Base-by-base conservation (phyloP, 371 early-diverging fungal species). In the Syncephalastrum racemosum region DNA sequence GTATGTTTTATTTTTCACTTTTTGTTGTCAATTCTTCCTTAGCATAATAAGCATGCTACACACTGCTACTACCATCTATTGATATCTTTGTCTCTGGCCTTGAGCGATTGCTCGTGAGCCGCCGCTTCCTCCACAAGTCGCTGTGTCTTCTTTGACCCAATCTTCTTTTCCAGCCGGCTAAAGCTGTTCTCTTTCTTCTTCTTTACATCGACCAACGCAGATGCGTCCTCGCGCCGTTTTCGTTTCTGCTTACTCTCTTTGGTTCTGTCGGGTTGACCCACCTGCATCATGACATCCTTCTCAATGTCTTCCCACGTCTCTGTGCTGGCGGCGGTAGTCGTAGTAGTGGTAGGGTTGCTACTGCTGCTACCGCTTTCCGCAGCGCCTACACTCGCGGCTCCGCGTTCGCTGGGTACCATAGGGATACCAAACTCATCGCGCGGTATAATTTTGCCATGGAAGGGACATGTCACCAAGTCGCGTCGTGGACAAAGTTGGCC, bases 391-490 rank as follows among this genome's bases (percentile, higher is more conserved):
- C 40, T 57, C 50, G 16, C 36, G 10, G 25, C 24, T 16, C 46
- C 31, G 4, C 43, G 6, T 50, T 12, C 8, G 24, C 50, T 24
- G 56, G 57, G 62, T 58, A 8, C 57, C 58, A 31, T 31, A 46
- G 62, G 64, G 23, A 53, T 61, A 13, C 87, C 87, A 4, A 66
- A 31, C 24, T 85, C 87, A 45, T 89, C 87, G 4, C 91, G 74
- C 0, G 88, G 84, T 14, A 90, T 75, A 15, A 89, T 77, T 13
- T 53, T 64, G 0, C 91, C 91, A 66, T 90, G 91, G 42, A 86
- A 84, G 2, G 91, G 91, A 57, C 91, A 90, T 12, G 75, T 81
- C 0, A 84, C 73, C 31, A 87, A 60, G 58, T 90, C 91, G 23
- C 82, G 79, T 25, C 91, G 68, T 18, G 83, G 81, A 50, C 91